Percentiles rank a stretch among this genome's conserved stretches.
These are phyloP conservation scores for Crucihimalaya himalaica DNA, from an alignment of 345 rosid species.

Conservation along the genomic window DNA sequence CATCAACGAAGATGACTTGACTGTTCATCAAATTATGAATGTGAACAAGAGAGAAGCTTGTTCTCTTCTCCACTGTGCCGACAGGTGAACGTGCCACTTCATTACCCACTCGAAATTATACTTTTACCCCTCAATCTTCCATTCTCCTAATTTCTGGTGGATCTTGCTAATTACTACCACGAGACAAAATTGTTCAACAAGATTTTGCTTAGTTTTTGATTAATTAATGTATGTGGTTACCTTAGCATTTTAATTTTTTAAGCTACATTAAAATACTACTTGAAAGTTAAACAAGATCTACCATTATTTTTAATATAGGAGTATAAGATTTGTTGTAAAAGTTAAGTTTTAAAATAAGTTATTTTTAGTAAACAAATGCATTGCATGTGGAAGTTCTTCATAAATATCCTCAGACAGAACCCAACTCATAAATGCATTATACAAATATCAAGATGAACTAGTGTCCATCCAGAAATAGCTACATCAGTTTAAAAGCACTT, in stretches of 20 bases:
- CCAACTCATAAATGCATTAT: slow-evolving; percentile 16
- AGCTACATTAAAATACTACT: not conserved
- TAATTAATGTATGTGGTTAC: not conserved
- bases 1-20: slow-evolving; percentile 31
- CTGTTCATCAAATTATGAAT: slow-evolving; percentile 28
- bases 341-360: not conserved
- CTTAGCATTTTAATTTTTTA: not conserved
- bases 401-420: slow-evolving; percentile 3
- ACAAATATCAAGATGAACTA: not conserved
- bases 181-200: not conserved
- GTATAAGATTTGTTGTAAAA: not conserved
- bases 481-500: not conserved
- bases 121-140: slow-evolving; percentile 37
- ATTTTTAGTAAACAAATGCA: not conserved
- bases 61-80: slow-evolving; percentile 40
- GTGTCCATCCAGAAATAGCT: not conserved
- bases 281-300: not conserved
- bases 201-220: not conserved
- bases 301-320: not conserved
- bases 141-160: not conserved
- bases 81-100: slow-evolving; percentile 42
- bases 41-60: slow-evolving; percentile 37
- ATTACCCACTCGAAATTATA: slow-evolving; percentile 23
- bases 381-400: slow-evolving; percentile 7
- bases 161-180: not conserved